These are phyloP conservation scores for Gynochthodes officinalis DNA, from an alignment of 257 asterid species.

Conservation along the genomic window DNA sequence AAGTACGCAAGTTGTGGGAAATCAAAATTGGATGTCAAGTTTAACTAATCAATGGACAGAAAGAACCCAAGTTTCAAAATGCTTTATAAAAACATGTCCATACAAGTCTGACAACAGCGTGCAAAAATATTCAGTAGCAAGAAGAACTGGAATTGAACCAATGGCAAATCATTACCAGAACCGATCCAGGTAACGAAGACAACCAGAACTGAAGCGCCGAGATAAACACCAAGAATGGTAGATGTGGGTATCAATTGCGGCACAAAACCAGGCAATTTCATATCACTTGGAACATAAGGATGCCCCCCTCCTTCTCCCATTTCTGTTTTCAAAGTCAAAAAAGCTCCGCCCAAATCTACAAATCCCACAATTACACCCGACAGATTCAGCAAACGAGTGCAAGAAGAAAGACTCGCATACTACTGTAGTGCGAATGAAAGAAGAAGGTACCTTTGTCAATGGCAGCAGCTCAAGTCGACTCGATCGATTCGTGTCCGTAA, in stretches of 20 bases:
- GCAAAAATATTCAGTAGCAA: background rate
- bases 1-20: background rate
- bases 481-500: too few relatives aligned
- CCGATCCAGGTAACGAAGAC: constrained; percentile 68
- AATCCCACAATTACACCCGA: background rate
- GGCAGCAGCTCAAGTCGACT: too few relatives aligned
- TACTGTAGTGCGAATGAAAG: too few relatives aligned
- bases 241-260: constrained; percentile 54
- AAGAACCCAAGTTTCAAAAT: background rate
- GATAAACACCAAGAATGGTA: constrained; percentile 53
- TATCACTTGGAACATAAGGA: constrained; percentile 68
- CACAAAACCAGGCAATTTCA: constrained; percentile 59
- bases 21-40: background rate
- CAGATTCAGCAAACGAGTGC: background rate
- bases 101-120: background rate
- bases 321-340: constrained; percentile 14
- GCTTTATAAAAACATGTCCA: background rate
- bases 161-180: constrained; percentile 54
- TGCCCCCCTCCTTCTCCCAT: constrained; percentile 37
- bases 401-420: background rate
- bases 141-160: background rate
- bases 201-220: constrained; percentile 48
- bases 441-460: too few relatives aligned
- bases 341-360: background rate
- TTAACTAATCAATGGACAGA: background rate